Base-by-base conservation (phyloP, 805 yeast species). In the Saturnispora hagleri region DNA sequence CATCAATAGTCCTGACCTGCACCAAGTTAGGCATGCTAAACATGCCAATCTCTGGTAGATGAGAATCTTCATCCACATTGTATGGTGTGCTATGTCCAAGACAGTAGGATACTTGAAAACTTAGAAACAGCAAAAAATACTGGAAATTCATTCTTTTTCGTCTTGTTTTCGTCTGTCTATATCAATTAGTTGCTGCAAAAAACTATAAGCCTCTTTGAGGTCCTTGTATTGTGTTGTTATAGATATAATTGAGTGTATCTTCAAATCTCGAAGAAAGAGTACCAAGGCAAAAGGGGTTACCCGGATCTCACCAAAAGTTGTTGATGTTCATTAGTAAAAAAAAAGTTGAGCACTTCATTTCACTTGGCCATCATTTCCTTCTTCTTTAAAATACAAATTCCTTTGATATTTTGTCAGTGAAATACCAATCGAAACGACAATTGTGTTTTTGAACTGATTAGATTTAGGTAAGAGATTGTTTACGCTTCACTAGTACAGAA, bases 1-100 rank as follows among this genome's bases (percentile, higher is more conserved):
- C 62, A 24, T 56, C 58, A 6, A 58, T 33, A 12, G 62, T 51
- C 13, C 57, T 38, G 12, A 66, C 53, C 3, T 55, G 41, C 2
- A 61, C 58, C 34, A 66, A 54, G 38, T 64, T 57, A 5, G 66
- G 63, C 22, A 66, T 31, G 4, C 69, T 63, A 12, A 62, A 47
- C 5, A 40, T 51, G 3, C 38, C 28, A 9, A 56, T 33, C 33
- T 51, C 31, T 22, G 46, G 46, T 13, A 43, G 26, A 10, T 17
- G 22, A 4, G 46, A 15, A n/a, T 6, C 28, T 13, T 18, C 35
- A 12, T 27, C 46, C 6, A 43, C 13, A 18, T 31, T 31, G 34
- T 38, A 38, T n/a, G 42, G 42, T 12, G 24, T 17, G 22, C 24
- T 43, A 18, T 43, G 46, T 15, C n/a, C 46, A 26, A 28, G 20